Percentiles rank a stretch among this genome's conserved stretches.
Conservation (phyloP, 345 rosid species). For the Trapa incisa region DNA sequence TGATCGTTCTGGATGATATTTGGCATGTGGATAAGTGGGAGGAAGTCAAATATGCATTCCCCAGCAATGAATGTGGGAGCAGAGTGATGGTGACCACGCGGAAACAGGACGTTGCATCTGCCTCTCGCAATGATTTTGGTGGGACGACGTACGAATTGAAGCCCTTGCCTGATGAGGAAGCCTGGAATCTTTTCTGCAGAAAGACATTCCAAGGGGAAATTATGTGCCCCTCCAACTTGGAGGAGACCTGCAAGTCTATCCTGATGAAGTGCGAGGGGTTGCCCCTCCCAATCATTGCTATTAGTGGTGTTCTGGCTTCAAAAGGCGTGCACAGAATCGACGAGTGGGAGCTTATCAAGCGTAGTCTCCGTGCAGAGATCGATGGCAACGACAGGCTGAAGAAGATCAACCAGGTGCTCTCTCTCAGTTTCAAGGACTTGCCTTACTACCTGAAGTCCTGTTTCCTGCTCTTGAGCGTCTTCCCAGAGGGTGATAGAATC, state of each 20-base stretch:
- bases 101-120: conserved; percentile 8
- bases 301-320: conserved; percentile 19
- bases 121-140: conserved; percentile 3
- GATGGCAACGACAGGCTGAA: conserved; percentile 8
- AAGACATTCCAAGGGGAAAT: conserved; percentile 8
- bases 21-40: conserved; percentile 21
- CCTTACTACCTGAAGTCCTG: conserved; percentile 15
- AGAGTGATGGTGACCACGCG: conserved; percentile 18
- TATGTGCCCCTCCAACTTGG: conserved; percentile 15
- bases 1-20: conserved; percentile 23
- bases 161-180: conserved; percentile 10
- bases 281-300: conserved; percentile 24
- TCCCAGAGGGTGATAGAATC: conserved; percentile 12
- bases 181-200: conserved; percentile 21
- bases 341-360: conserved; percentile 14
- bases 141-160: conserved; percentile 4
- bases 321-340: conserved; percentile 7
- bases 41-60: conserved; percentile 15
- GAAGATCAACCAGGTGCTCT: conserved; percentile 13
- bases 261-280: conserved; percentile 20
- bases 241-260: conserved; percentile 12
- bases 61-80: conserved; percentile 12
- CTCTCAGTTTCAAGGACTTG: conserved; percentile 16
- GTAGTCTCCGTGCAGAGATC: conserved; percentile 15
- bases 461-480: conserved; percentile 14